These are phyloP conservation scores for Cutaneotrichosporon mucoides DNA, from an alignment of 1,284 basidiomycete genomes.

Conservation along the genomic window DNA sequence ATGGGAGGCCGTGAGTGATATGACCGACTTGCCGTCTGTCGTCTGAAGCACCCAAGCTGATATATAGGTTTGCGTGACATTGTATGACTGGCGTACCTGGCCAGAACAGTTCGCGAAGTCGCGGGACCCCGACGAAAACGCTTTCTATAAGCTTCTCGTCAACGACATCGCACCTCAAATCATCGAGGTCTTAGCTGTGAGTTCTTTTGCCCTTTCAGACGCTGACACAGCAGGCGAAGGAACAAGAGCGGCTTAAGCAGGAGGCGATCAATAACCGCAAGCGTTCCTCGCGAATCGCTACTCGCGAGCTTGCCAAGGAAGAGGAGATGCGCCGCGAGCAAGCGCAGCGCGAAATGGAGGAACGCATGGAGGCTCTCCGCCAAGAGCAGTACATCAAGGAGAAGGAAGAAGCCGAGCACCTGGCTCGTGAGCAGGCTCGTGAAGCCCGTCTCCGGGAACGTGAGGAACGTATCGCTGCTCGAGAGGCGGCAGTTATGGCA, in stretches of 20 bases:
- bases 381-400: slow-evolving; percentile 39
- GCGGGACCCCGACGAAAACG: slow-evolving; percentile 52
- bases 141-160: slow-evolving; percentile 49
- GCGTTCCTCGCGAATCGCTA: slow-evolving; percentile 53
- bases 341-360: slow-evolving; percentile 50
- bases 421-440: slow-evolving; percentile 47
- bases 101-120: slow-evolving; percentile 51
- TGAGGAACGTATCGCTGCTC: slow-evolving; percentile 48
- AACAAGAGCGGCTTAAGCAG: slow-evolving; percentile 48
- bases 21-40: no score
- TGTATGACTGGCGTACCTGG: slow-evolving; percentile 52
- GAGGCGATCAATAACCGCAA: slow-evolving; percentile 52
- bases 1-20: slow-evolving; percentile 50
- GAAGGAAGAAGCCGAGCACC: slow-evolving; percentile 38
- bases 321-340: slow-evolving; percentile 46
- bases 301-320: slow-evolving; percentile 53
- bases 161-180: slow-evolving; percentile 51
- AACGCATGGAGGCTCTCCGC: slow-evolving; percentile 49
- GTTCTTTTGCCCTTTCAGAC: slow-evolving; percentile 5
- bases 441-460: slow-evolving; percentile 49
- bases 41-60: neutral
- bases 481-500: slow-evolving; percentile 46
- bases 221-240: slow-evolving; percentile 31
- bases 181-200: slow-evolving; percentile 47
- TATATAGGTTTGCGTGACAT: slow-evolving; percentile 51